Evolutionary conservation across 2,329 filamentous ascomycete species (phyloP).

Genomic region (Aspergillus sp.): DNA sequence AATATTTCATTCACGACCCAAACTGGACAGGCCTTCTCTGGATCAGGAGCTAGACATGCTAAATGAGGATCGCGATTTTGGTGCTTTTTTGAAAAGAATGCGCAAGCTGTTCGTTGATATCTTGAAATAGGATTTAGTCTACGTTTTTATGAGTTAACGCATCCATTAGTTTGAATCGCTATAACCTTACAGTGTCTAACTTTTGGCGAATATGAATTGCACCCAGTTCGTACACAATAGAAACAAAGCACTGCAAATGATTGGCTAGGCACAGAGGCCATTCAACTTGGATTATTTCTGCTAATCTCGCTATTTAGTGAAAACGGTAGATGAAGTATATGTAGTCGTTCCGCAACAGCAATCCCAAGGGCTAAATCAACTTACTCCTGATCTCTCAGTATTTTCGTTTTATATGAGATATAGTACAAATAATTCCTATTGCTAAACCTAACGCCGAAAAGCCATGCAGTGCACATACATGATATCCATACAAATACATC

Average conservation of each 20-base stretch:
- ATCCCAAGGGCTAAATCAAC: background rate
- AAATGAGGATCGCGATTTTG: conserved; percentile 62
- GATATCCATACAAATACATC: conserved; percentile 26
- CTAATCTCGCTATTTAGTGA: background rate
- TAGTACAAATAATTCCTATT: conserved; percentile 16
- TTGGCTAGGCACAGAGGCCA: background rate
- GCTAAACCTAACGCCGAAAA: conserved; percentile 36
- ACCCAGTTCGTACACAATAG: background rate
- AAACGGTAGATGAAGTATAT: background rate
- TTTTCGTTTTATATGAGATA: background rate
- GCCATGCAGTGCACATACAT: conserved; percentile 36
- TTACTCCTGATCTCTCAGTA: background rate
- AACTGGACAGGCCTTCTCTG: conserved; percentile 55
- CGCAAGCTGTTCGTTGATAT: conserved; percentile 58
- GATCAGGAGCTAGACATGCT: conserved; percentile 56
- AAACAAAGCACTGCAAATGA: background rate
- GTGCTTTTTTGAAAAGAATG: conserved; percentile 63
- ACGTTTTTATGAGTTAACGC: conserved; percentile 6
- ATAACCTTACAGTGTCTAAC: background rate
- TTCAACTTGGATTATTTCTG: background rate
- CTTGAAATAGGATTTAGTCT: conserved; percentile 43
- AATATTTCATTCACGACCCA: conserved; percentile 74
- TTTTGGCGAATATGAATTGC: too few relatives aligned
- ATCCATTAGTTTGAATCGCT: background rate
- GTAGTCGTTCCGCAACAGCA: background rate